A percentile compares a stretch with the other conserved stretches of the same genome.
These are phyloP conservation scores for Aspergillus novoparasiticus DNA, from an alignment of 2,329 filamentous ascomycete genomes.

Conservation along the genomic window DNA sequence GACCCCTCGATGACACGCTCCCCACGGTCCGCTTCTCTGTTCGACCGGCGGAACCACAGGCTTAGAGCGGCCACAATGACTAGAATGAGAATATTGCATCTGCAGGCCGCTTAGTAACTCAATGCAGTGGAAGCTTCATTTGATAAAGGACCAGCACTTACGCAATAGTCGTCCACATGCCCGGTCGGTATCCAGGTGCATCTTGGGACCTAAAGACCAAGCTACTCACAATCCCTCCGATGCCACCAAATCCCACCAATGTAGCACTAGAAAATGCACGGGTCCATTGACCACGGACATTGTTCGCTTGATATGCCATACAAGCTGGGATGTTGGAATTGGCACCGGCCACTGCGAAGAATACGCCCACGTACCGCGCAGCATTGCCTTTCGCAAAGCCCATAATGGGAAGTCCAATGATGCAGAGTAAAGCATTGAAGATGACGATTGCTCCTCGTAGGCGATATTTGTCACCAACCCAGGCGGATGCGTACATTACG, in stretches of 20 bases:
- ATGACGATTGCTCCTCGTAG: conserved; percentile 68
- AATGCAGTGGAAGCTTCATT: background rate
- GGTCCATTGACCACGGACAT: conserved; percentile 87
- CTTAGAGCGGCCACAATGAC: conserved; percentile 31
- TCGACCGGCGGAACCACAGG: conserved; percentile 33
- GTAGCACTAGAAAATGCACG: conserved; percentile 76
- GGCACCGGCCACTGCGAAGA: conserved; percentile 71
- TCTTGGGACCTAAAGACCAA: conserved; percentile 64
- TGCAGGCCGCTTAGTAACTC: conserved; percentile 16
- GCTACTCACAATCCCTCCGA: conserved; percentile 76
- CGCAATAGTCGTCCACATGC: conserved; percentile 35
- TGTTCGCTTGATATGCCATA: conserved; percentile 86
- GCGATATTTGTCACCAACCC: conserved; percentile 67
- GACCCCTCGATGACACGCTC: conserved; percentile 38
- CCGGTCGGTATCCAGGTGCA: conserved; percentile 35
- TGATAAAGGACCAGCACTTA: conserved; percentile 19
- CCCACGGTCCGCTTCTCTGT: conserved; percentile 37
- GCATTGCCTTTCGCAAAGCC: conserved; percentile 62
- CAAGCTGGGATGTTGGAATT: conserved; percentile 66
- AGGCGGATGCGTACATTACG: conserved; percentile 62
- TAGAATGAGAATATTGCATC: conserved; percentile 38
- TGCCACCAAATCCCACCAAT: conserved; percentile 72
- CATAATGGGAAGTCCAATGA: conserved; percentile 73
- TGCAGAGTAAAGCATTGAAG: conserved; percentile 66
- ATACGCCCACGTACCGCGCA: conserved; percentile 73